Percentiles rank a stretch among this genome's conserved stretches.
phyloP scores from a whole-genome alignment of 179 eudicot genomes.

The Beta macrorhiza region DNA sequence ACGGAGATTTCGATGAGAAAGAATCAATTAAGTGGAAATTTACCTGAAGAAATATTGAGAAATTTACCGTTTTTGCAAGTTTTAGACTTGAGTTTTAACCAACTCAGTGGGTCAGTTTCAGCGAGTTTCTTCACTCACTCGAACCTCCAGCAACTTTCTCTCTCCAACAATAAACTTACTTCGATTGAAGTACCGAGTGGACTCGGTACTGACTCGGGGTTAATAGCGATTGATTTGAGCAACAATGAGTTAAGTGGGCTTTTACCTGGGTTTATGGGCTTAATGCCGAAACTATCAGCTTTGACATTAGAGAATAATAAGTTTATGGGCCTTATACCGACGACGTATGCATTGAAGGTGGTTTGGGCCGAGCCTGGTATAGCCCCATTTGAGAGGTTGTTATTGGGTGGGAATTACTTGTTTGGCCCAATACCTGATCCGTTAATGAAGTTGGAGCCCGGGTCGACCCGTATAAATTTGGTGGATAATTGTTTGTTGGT shows the following conservation, averaged over 20 bases:
- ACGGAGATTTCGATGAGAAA: conserved; percentile 52
- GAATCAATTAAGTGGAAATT: conserved; percentile 43
- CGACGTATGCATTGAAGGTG: conserved; percentile 53
- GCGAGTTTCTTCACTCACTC: conserved; percentile 60
- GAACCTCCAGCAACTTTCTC: conserved; percentile 58
- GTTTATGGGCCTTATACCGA: conserved; percentile 71
- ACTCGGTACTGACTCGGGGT: conserved; percentile 33
- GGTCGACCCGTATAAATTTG: conserved; percentile 48
- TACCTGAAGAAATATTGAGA: conserved; percentile 21
- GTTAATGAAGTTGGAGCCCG: conserved; percentile 51
- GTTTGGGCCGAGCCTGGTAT: conserved; percentile 46
- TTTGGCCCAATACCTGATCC: conserved; percentile 78
- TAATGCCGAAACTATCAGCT: conserved; percentile 68
- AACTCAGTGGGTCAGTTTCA: conserved; percentile 54
- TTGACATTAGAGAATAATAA: conserved; percentile 61
- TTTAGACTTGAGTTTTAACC: conserved; percentile 71
- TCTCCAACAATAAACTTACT: conserved; percentile 46
- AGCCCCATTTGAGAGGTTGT: conserved; percentile 60
- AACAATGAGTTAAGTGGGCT: conserved; percentile 53
- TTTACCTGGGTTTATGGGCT: conserved; percentile 69
- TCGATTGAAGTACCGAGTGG: conserved; percentile 41
- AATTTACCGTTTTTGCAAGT: conserved; percentile 50
- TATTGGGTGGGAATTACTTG: conserved; percentile 75
- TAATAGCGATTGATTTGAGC: conserved; percentile 68
- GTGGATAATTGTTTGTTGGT: conserved; percentile 71